Conservation (phyloP, 257 asterid genomes). For the Solanum virginianum region DNA sequence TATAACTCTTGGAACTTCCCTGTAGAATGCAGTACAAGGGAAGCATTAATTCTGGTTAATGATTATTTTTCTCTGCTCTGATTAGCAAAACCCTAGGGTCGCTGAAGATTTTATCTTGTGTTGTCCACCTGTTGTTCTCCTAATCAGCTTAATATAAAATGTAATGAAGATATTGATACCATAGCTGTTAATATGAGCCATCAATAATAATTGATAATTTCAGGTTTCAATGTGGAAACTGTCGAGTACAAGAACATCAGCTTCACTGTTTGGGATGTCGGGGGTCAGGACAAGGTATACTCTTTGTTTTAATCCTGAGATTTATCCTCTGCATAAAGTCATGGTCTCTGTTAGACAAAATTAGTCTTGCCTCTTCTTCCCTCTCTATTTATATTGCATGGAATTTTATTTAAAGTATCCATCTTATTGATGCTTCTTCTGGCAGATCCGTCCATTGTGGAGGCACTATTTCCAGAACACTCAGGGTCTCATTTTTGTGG, state of each 20-base stretch:
- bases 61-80: background rate
- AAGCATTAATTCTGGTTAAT: background rate
- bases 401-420: background rate
- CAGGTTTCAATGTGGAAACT: slow-evolving; percentile 2
- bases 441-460: background rate
- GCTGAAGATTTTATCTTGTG: background rate
- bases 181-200: background rate
- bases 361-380: background rate
- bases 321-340: background rate
- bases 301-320: background rate
- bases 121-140: background rate
- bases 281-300: background rate
- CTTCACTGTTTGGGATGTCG: background rate
- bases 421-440: background rate
- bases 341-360: background rate
- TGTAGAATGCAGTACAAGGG: background rate
- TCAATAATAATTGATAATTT: background rate
- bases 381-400: background rate
- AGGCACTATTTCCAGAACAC: slow-evolving; percentile 3
- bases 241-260: slow-evolving; percentile 1
- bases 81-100: background rate
- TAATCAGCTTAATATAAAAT: background rate
- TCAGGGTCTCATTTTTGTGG: slow-evolving; percentile 4
- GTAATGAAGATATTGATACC: background rate
- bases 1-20: background rate